A percentile compares a stretch with the other conserved stretches of the same genome.
Conservation (phyloP, 2,329 filamentous ascomycete genomes). For the Exophiala sideris region DNA sequence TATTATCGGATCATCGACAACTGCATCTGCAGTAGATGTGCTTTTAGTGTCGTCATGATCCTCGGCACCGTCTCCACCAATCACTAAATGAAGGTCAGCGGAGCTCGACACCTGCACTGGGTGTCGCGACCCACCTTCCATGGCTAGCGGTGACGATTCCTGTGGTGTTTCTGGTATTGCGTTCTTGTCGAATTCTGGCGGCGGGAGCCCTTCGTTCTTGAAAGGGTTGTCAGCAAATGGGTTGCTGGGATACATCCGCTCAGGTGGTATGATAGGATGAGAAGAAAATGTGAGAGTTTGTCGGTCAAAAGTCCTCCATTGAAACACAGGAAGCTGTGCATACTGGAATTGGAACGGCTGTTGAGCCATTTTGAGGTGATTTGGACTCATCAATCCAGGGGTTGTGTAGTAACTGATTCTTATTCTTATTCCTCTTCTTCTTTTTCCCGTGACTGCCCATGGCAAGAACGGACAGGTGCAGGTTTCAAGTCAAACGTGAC, state of each 20-base stretch:
- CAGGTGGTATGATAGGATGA: slow-evolving; percentile 31
- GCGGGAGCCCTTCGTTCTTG: slow-evolving; percentile 15
- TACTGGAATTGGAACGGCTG: slow-evolving; percentile 36
- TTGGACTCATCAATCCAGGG: slow-evolving; percentile 31
- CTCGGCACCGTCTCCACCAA: not conserved
- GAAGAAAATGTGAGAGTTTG: slow-evolving; percentile 38
- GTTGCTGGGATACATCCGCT: slow-evolving; percentile 17
- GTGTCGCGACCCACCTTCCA: slow-evolving; percentile 23
- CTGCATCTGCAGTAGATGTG: slow-evolving; percentile 15
- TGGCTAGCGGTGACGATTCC: slow-evolving; percentile 5
- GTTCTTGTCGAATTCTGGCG: slow-evolving; percentile 5
- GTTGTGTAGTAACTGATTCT: slow-evolving; percentile 33
- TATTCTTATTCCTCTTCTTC: slow-evolving; percentile 35
- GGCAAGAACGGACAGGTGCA: slow-evolving; percentile 31
- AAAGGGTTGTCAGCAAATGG: slow-evolving; percentile 22
- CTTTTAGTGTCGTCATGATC: slow-evolving; percentile 37
- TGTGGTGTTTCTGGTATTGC: not conserved
- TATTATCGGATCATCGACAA: not conserved
- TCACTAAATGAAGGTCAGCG: slow-evolving; percentile 31
- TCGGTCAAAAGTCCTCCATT: slow-evolving; percentile 43
- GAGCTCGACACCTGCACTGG: slow-evolving; percentile 28
- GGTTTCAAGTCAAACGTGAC: not conserved
- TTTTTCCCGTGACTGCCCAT: slow-evolving; percentile 37
- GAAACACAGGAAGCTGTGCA: slow-evolving; percentile 41
- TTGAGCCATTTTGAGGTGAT: slow-evolving; percentile 36